Base-by-base conservation (phyloP, 768 basidiomycete genomes). In the Pleurotus pulmonarius region DNA sequence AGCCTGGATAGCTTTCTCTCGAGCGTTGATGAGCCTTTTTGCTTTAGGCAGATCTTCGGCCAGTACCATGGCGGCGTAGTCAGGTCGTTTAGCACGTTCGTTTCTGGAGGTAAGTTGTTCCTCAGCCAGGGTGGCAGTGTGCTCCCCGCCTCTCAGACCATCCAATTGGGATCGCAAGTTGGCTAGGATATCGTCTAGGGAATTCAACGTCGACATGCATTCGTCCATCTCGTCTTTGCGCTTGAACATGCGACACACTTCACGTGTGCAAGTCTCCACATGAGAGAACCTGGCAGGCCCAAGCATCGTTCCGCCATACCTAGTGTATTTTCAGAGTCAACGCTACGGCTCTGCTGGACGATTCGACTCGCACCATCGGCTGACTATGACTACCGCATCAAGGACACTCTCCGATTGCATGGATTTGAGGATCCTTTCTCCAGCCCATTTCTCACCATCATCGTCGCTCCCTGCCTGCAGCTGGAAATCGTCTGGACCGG, bases 221-320 rank as follows among this genome's bases (percentile, higher is more conserved):
- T 88, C 87, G 16, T 81, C 80, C 52, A 90, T 73, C 60, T 90
- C 88, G 58, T 92, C 88, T 53, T 79, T 70, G 46, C 78, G 76
- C 58, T 81, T 84, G 75, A 88, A 91, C 34, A 72, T 71, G 13
- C 78, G 80, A 66, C 89, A 92, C 12, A 88, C 90, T 66, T 94
- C 89, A 13, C 76, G 66, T 4, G 90, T 73, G 65, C 90, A 92
- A 1, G 79, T 83, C 67, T 90, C 86, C 61, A 93, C 87, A 63
- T 94, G 92, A 2, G 78, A 67, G 67, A 93, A 94, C 34, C 92
- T 73, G 57, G 74, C 78, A 4, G 90, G 87, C 2, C 92, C 92
- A 3, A 94, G 75, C 73, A 92, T 72, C 5, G 79, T 83, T n/a
- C 92, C 91, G 0, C 90, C 91, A 62, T 84, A 92, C 88, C 90